Percentiles rank a stretch among this genome's conserved stretches.
phyloP scores from a whole-genome alignment of 352 stramenopile species.

The Phytophthora niederhauseri region DNA sequence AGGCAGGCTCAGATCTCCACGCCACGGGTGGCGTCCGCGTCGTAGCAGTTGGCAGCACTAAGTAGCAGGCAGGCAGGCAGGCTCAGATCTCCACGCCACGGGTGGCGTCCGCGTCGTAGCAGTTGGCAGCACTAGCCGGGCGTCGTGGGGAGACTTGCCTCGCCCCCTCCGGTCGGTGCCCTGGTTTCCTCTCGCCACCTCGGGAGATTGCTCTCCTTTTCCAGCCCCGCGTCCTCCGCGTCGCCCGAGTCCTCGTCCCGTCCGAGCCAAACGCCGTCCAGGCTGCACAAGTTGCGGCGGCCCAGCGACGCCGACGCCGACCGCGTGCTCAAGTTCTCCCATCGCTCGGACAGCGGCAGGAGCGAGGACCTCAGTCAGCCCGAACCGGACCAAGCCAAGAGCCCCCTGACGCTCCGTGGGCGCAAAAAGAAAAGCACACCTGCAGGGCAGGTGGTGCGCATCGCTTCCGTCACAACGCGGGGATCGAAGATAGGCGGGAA shows the following conservation, averaged over 20 bases:
- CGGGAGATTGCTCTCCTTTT: slow-evolving; percentile 36
- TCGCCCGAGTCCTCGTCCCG: slow-evolving; percentile 12
- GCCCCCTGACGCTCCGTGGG: slow-evolving; percentile 29
- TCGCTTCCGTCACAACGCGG: slow-evolving; percentile 29
- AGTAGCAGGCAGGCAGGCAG: too few relatives aligned
- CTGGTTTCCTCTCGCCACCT: slow-evolving; percentile 27
- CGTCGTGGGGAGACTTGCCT: slow-evolving; percentile 33
- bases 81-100: not conserved
- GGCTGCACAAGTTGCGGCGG: slow-evolving; percentile 10
- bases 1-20: not conserved
- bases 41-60: slow-evolving; percentile 4
- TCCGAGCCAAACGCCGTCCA: slow-evolving; percentile 11
- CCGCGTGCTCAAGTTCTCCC: slow-evolving; percentile 32
- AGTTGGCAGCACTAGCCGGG: slow-evolving; percentile 3
- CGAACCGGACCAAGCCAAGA: slow-evolving; percentile 6
- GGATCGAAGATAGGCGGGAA: slow-evolving; percentile 38
- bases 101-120: slow-evolving; percentile 1
- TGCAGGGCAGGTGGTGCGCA: slow-evolving; percentile 30
- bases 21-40: not conserved
- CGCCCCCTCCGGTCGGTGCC: slow-evolving; percentile 11
- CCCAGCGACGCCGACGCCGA: slow-evolving; percentile 20
- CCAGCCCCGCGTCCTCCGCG: slow-evolving; percentile 21
- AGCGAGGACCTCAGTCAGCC: slow-evolving; percentile 17
- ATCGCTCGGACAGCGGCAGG: slow-evolving; percentile 29
- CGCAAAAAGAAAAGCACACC: slow-evolving; percentile 36